phyloP scores from a whole-genome alignment of 2,329 filamentous ascomycete species.

The Magnaporthales sp. region DNA sequence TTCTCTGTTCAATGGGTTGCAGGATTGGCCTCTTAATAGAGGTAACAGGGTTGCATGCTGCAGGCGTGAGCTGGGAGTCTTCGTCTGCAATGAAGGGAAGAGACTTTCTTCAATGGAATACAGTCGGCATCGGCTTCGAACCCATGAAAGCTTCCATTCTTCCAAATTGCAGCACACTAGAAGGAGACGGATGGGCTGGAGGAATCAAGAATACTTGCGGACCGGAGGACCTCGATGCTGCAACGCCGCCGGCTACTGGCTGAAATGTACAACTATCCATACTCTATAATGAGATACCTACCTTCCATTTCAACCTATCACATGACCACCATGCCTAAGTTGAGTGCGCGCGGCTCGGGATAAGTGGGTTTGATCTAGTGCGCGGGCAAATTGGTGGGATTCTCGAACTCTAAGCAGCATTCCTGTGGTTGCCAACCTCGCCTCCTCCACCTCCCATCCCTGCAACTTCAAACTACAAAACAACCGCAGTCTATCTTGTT shows the following conservation, averaged over 20 bases:
- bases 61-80: background rate
- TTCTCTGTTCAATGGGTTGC: background rate
- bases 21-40: background rate
- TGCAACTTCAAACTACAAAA: background rate
- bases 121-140: background rate
- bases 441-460: conserved; percentile 5
- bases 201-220: background rate
- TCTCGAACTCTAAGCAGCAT: conserved; percentile 2
- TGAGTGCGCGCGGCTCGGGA: conserved; percentile 4
- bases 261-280: background rate
- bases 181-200: background rate
- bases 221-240: background rate
- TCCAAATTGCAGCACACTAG: background rate
- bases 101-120: background rate
- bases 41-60: background rate
- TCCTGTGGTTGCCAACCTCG: conserved; percentile 4
- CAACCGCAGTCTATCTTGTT: background rate
- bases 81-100: background rate
- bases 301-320: conserved; percentile 5
- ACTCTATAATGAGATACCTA: background rate
- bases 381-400: conserved; percentile 4
- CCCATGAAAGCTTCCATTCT: background rate
- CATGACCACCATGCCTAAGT: background rate
- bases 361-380: conserved; percentile 7
- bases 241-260: background rate